phyloP scores from a whole-genome alignment of 1,284 basidiomycete genomes.

The Trichosporon coremiiforme region DNA sequence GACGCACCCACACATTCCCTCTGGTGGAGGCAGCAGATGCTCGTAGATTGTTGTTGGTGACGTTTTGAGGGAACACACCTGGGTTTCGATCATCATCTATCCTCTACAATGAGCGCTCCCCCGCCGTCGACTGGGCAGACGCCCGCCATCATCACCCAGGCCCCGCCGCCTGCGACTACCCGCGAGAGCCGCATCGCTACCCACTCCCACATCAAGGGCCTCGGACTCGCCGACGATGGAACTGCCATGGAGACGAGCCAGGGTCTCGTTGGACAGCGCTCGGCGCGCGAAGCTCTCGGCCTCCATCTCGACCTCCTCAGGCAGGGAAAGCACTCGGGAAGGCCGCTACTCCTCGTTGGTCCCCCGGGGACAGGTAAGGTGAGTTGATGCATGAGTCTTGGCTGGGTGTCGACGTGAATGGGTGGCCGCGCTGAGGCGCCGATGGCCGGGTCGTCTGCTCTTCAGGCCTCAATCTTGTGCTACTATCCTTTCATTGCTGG shows the following conservation, averaged over 20 bases:
- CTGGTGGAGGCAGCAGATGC: neutral
- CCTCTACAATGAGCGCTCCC: slow-evolving; percentile 20
- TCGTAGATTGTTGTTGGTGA: slow-evolving; percentile 15
- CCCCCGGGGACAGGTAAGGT: slow-evolving; percentile 57
- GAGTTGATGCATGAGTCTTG: slow-evolving; percentile 23
- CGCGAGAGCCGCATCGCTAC: slow-evolving; percentile 56
- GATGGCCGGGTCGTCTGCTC: no score
- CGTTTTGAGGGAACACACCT: neutral
- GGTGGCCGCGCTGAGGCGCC: no score
- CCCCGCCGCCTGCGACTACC: slow-evolving; percentile 51
- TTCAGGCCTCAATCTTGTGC: no score
- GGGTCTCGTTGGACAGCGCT: slow-evolving; percentile 88
- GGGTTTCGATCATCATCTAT: slow-evolving; percentile 8
- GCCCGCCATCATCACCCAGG: slow-evolving; percentile 49
- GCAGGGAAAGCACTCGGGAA: slow-evolving; percentile 52
- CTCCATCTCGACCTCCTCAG: slow-evolving; percentile 52
- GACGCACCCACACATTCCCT: neutral
- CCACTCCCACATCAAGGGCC: slow-evolving; percentile 69
- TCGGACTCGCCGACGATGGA: slow-evolving; percentile 86
- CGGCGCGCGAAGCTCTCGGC: slow-evolving; percentile 75
- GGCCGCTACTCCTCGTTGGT: slow-evolving; percentile 55
- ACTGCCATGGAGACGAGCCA: slow-evolving; percentile 71
- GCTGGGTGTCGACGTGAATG: no score
- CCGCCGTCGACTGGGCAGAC: slow-evolving; percentile 29
- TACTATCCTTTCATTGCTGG: no score